Conservation (phyloP, 2,329 filamentous ascomycete species). For the Talaromyces islandicus region DNA sequence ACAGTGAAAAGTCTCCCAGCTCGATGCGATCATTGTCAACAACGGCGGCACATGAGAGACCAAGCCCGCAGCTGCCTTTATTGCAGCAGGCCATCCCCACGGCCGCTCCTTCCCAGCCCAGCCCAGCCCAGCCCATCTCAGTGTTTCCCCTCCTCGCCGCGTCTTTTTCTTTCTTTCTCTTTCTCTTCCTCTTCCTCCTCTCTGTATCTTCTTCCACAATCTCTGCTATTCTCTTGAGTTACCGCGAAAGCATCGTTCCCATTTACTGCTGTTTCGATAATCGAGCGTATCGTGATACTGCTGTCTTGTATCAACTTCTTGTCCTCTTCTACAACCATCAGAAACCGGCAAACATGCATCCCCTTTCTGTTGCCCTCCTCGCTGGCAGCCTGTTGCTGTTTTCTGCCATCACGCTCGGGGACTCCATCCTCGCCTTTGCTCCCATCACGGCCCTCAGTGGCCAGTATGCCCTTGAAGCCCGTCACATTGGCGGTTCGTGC, state of each 20-base stretch:
- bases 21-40: background rate
- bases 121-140: background rate
- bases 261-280: constrained; percentile 3
- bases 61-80: background rate
- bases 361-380: background rate
- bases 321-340: background rate
- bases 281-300: background rate
- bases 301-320: background rate
- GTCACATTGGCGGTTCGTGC: constrained; percentile 1
- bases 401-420: background rate
- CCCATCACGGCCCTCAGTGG: constrained; percentile 5
- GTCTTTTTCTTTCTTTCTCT: background rate
- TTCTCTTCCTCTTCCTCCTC: background rate
- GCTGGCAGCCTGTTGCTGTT: background rate
- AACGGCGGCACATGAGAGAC: background rate
- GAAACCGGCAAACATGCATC: background rate
- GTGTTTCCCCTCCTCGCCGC: background rate
- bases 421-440: constrained; percentile 5
- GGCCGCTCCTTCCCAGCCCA: background rate
- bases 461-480: background rate
- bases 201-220: background rate
- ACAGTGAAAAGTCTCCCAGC: background rate
- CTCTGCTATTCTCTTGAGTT: background rate
- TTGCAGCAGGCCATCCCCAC: background rate
- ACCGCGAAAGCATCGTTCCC: background rate